Percentiles rank a stretch among this genome's conserved stretches.
Conservation (phyloP, 768 basidiomycete genomes). For the Galerina marginata region DNA sequence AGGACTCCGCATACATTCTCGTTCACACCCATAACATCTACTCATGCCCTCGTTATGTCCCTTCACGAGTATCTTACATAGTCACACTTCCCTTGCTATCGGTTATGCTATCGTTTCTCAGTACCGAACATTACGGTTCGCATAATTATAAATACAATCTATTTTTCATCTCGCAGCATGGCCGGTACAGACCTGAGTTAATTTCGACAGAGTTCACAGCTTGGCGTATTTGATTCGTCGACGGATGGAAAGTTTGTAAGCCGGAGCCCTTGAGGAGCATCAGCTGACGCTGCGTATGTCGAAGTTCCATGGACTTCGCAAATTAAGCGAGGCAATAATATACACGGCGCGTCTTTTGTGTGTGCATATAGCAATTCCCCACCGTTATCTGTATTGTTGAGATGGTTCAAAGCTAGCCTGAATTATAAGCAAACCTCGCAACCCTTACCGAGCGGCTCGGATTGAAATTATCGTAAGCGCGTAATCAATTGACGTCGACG, state of each 20-base stretch:
- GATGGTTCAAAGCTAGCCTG: conserved; percentile 4
- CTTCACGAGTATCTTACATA: conserved; percentile 7
- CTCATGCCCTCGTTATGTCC: conserved; percentile 9
- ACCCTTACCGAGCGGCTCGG: conserved; percentile 9
- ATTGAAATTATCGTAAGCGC: conserved; percentile 7
- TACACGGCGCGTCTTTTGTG: conserved; percentile 8
- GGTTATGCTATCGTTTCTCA: conserved; percentile 8
- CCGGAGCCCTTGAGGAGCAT: neutral
- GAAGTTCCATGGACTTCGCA: conserved; percentile 3
- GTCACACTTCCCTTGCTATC: conserved; percentile 8
- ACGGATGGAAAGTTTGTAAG: neutral
- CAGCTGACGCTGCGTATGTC: neutral
- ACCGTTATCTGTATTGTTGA: neutral
- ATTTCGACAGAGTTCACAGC: neutral
- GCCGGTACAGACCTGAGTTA: conserved; percentile 1
- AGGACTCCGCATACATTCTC: neutral
- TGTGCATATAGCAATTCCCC: conserved; percentile 6
- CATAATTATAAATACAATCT: conserved; percentile 12
- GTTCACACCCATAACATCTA: too few species aligned
- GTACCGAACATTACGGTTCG: neutral
- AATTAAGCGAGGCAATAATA: neutral
- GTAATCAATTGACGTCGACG: conserved; percentile 1
- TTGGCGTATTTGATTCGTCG: neutral
- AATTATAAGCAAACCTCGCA: neutral
- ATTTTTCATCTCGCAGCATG: neutral